Base-by-base conservation (phyloP, 768 basidiomycete genomes). In the Lyophyllum decastes region DNA sequence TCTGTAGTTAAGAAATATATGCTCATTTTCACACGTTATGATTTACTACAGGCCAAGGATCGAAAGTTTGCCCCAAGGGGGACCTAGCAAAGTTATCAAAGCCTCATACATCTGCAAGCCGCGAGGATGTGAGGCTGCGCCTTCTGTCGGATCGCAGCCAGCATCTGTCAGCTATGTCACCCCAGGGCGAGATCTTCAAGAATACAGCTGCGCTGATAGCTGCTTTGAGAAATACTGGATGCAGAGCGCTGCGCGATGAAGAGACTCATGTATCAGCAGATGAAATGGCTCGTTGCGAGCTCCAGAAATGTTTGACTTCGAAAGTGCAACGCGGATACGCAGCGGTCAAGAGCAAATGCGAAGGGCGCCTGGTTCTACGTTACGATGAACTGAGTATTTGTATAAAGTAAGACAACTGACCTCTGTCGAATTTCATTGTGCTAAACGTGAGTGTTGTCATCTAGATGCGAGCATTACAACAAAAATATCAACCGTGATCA, bases 21-120 rank as follows among this genome's bases (percentile, higher is more conserved):
- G n/a, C 19, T 17, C 16, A 16, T 41, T 41, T 41, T 41, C n/a
- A 3, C 40, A 41, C n/a, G 40, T 41, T 41, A 41, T 33, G 26
- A 35, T 34, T 44, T 54, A 49, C 43, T 6, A 21, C 30, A 64
- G 63, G 61, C 46, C 61, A 62, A 58, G 63, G 64, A 33, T 57
- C 41, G 30, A 64, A 64, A 51, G 54, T 58, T n/a, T 64, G 64
- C 49, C 59, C 64, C 22, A 34, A 58, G 5, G 45, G 49, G 17
- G 52, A 60, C 43, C 14, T 54, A 2, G 55, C 57, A 4, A 14
- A 41, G 26, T 22, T 62, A 40, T 55, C 24, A 14, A 48, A 17
- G 35, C 46, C 53, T 10, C 64, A 64, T 34, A 53, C 45, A 2
- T 53, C 45, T 6, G 60, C 63, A 25, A 56, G 46, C 44, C 61